Evolutionary conservation across 2,329 filamentous ascomycete genomes (phyloP).

Genomic region (Dryadomyces quercivorus): DNA sequence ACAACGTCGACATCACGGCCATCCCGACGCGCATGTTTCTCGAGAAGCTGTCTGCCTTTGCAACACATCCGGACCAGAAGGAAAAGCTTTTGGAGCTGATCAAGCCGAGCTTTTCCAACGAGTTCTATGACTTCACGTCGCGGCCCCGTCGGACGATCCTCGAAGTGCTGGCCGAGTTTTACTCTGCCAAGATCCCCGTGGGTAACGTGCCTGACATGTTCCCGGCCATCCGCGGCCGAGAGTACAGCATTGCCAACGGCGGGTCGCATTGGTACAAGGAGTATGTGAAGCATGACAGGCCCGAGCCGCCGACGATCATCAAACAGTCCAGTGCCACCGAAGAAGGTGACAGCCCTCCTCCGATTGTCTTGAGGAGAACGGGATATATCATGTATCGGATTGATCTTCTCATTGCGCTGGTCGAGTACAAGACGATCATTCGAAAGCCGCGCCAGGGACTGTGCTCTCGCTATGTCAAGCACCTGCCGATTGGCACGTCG

Average conservation of each 20-base stretch:
- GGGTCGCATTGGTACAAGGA: constrained; percentile 18
- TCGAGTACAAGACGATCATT: constrained; percentile 83
- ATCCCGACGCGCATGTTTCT: constrained; percentile 87
- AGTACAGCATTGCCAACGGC: constrained; percentile 85
- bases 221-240: constrained; percentile 71
- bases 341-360: not conserved
- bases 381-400: constrained; percentile 22
- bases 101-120: constrained; percentile 67
- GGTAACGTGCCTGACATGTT: constrained; percentile 60
- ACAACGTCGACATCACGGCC: constrained; percentile 79
- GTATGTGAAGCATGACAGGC: not conserved
- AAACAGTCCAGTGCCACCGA: not conserved
- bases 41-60: constrained; percentile 62
- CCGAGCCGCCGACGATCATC: not conserved
- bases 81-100: constrained; percentile 77
- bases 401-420: constrained; percentile 72
- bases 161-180: constrained; percentile 85
- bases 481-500: constrained; percentile 42
- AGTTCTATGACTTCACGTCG: constrained; percentile 92
- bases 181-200: constrained; percentile 69
- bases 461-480: constrained; percentile 74
- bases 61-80: constrained; percentile 58
- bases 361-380: not conserved
- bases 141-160: constrained; percentile 81
- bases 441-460: constrained; percentile 75